Conservation (phyloP, 495 filamentous ascomycete species). For the Neurospora sp. region DNA sequence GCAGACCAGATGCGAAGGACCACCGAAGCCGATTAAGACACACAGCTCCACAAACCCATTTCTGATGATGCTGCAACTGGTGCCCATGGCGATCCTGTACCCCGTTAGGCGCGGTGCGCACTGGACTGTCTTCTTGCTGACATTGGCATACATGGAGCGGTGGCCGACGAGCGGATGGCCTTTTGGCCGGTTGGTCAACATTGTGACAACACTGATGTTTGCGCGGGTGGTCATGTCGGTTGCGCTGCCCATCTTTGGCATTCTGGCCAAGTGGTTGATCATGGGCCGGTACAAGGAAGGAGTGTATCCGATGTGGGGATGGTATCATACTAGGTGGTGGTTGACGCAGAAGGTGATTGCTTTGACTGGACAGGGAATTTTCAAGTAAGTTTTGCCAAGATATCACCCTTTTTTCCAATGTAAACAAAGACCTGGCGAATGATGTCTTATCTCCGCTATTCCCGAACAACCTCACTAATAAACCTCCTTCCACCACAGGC, state of each 20-base stretch:
- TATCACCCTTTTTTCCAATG: background rate
- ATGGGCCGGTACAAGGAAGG: slow-evolving; percentile 34
- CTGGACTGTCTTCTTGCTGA: slow-evolving; percentile 31
- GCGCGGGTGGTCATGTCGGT: slow-evolving; percentile 18
- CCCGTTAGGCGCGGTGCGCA: slow-evolving; percentile 29
- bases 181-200: slow-evolving; percentile 24
- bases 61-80: slow-evolving; percentile 28
- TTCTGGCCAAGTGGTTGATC: slow-evolving; percentile 34
- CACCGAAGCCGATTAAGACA: slow-evolving; percentile 9
- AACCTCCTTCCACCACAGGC: background rate
- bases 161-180: slow-evolving; percentile 16
- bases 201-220: slow-evolving; percentile 23
- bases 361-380: slow-evolving; percentile 31
- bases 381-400: slow-evolving; percentile 7
- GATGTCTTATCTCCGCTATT: background rate
- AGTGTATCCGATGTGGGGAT: slow-evolving; percentile 39
- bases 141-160: slow-evolving; percentile 15
- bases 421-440: background rate
- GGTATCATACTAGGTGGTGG: slow-evolving; percentile 42
- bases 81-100: slow-evolving; percentile 26
- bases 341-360: slow-evolving; percentile 32
- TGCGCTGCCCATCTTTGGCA: slow-evolving; percentile 24
- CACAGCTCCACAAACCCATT: slow-evolving; percentile 31
- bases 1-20: background rate
- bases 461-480: background rate